These are phyloP conservation scores for Dendrobium chrysotoxum DNA, from an alignment of 106 monocot species.

Conservation along the genomic window DNA sequence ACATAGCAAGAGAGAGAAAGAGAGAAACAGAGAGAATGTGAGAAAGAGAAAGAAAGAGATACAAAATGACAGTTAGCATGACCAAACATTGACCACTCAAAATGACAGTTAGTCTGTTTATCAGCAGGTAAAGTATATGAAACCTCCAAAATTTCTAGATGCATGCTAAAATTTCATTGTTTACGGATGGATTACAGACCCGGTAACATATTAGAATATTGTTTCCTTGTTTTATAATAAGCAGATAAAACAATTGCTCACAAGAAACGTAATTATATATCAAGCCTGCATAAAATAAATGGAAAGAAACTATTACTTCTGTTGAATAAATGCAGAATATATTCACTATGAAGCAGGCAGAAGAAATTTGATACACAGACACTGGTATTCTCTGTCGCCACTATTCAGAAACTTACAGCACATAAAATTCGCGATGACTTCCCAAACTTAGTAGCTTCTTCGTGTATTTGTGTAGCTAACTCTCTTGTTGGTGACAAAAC, in stretches of 20 bases:
- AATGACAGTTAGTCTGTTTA: not conserved
- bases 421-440: slow-evolving; percentile 61
- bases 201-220: not conserved
- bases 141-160: not conserved
- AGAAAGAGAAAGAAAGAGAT: too few relatives aligned
- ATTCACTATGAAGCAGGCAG: not conserved
- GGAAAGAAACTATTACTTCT: not conserved
- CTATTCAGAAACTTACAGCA: slow-evolving; percentile 31
- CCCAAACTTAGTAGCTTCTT: slow-evolving; percentile 65
- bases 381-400: not conserved
- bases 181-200: not conserved
- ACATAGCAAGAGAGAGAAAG: not conserved
- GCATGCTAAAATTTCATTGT: not conserved
- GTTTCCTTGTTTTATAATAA: not conserved
- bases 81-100: not conserved
- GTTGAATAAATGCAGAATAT: not conserved
- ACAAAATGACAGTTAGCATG: not conserved
- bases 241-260: not conserved
- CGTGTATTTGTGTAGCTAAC: slow-evolving; percentile 77
- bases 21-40: not conserved
- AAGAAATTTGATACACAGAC: not conserved
- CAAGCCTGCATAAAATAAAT: not conserved
- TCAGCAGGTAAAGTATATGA: not conserved
- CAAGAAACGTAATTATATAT: not conserved
- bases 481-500: slow-evolving; percentile 83